A percentile compares a stretch with the other conserved stretches of the same genome.
phyloP scores from a whole-genome alignment of 2,329 filamentous ascomycete species.

The Aureobasidium melanogenum region DNA sequence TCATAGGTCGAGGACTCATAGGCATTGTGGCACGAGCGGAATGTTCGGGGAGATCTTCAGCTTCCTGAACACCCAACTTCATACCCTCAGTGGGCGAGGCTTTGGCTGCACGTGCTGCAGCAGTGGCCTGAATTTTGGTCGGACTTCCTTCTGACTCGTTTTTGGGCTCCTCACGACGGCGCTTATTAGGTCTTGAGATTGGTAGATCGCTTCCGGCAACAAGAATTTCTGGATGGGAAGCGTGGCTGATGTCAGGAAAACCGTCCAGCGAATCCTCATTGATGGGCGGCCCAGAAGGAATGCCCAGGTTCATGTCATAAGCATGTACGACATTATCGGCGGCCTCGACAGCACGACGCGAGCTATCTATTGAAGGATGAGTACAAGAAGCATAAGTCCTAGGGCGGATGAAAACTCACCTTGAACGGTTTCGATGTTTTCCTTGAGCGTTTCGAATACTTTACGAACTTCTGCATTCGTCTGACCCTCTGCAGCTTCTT shows the following conservation, averaged over 20 bases:
- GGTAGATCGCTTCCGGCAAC: constrained; percentile 35
- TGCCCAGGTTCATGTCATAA: constrained; percentile 66
- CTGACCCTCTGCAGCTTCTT: constrained; percentile 53
- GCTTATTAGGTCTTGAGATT: constrained; percentile 33
- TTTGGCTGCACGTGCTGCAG: constrained; percentile 15
- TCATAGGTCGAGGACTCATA: background rate
- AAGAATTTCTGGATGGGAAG: constrained; percentile 32
- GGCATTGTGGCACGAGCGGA: background rate
- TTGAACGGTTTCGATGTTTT: constrained; percentile 64
- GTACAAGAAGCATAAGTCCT: constrained; percentile 6
- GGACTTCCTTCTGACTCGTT: constrained; percentile 13
- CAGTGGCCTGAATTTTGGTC: constrained; percentile 18
- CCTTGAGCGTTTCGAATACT: constrained; percentile 54
- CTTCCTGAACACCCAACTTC: constrained; percentile 22
- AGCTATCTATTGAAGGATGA: constrained; percentile 47
- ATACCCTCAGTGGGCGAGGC: constrained; percentile 20
- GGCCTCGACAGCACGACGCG: constrained; percentile 61
- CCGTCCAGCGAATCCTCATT: background rate
- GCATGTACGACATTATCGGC: constrained; percentile 69
- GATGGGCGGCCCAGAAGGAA: constrained; percentile 48
- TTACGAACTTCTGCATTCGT: constrained; percentile 41
- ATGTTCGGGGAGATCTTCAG: constrained; percentile 16
- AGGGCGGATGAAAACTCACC: constrained; percentile 31
- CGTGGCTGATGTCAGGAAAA: background rate
- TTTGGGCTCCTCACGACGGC: constrained; percentile 31